These are phyloP conservation scores for Neoboletus magnificus DNA, from an alignment of 768 basidiomycete species.

Conservation along the genomic window DNA sequence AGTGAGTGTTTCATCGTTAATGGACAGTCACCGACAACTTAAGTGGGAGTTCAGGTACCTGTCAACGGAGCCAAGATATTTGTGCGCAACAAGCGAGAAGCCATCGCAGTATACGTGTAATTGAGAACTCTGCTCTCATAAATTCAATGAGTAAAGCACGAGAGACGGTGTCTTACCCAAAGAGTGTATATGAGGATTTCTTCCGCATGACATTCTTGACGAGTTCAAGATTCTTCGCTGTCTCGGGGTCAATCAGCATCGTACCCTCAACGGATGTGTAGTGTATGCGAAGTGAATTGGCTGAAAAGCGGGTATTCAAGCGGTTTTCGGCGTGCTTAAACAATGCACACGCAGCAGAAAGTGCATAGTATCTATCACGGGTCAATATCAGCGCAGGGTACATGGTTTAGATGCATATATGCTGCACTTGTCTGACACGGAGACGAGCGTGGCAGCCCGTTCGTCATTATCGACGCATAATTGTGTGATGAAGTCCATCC, in stretches of 20 bases:
- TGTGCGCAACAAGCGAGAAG: conserved; percentile 69
- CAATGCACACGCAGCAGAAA: conserved; percentile 81
- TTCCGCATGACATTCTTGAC: conserved; percentile 69
- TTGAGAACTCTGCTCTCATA: conserved; percentile 55
- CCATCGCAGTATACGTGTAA: conserved; percentile 90
- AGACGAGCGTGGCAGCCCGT: conserved; percentile 73
- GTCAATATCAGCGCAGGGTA: conserved; percentile 5
- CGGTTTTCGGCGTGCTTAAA: conserved; percentile 80
- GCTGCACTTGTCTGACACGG: conserved; percentile 72
- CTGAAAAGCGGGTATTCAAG: conserved; percentile 67
- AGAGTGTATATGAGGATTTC: conserved; percentile 71
- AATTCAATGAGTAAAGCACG: background rate
- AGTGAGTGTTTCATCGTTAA: background rate
- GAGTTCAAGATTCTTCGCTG: conserved; percentile 84
- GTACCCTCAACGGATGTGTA: conserved; percentile 85
- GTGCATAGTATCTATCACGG: conserved; percentile 71
- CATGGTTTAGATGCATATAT: conserved; percentile 33
- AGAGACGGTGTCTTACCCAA: conserved; percentile 50
- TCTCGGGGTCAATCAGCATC: conserved; percentile 92
- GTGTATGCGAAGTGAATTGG: conserved; percentile 66
- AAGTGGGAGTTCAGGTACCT: conserved; percentile 36
- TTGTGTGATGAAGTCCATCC: conserved; percentile 75
- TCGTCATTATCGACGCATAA: conserved; percentile 80
- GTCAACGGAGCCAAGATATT: conserved; percentile 83
- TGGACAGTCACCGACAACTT: background rate